Evolutionary conservation across 2,329 filamentous ascomycete species (phyloP).

Genomic region (Aspergillus uvarum): DNA sequence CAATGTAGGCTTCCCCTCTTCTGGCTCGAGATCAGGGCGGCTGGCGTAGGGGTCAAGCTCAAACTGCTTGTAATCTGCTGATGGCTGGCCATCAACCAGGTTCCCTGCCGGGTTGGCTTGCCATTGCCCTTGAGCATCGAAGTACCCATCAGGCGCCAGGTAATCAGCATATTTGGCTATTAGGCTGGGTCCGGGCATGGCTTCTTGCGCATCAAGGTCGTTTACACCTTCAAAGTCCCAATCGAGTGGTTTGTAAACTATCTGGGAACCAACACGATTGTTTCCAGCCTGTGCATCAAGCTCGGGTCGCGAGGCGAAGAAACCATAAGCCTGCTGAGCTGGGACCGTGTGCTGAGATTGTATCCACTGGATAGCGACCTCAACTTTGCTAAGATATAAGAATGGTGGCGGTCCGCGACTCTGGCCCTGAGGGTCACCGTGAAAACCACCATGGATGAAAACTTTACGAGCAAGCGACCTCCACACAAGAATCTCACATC

Average conservation of each 20-base stretch:
- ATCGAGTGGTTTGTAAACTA: constrained; percentile 33
- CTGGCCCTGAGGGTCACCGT: constrained; percentile 50
- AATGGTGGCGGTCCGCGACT: constrained; percentile 63
- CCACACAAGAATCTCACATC: constrained; percentile 81
- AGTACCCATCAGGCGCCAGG: constrained; percentile 35
- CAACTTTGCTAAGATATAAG: constrained; percentile 69
- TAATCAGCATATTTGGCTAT: constrained; percentile 38
- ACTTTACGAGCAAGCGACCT: constrained; percentile 74
- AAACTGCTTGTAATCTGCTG: constrained; percentile 40
- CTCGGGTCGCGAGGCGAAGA: background rate
- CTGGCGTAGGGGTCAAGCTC: constrained; percentile 60
- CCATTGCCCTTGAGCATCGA: constrained; percentile 32
- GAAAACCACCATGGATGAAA: constrained; percentile 76
- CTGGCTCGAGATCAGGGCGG: constrained; percentile 16
- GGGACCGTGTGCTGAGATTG: constrained; percentile 47
- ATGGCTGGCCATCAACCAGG: constrained; percentile 30
- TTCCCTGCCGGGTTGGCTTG: constrained; percentile 25
- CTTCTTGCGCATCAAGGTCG: constrained; percentile 9
- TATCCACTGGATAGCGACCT: constrained; percentile 62
- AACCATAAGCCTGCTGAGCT: constrained; percentile 3
- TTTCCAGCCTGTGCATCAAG: constrained; percentile 13
- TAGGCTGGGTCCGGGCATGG: constrained; percentile 13
- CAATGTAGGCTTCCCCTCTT: constrained; percentile 41
- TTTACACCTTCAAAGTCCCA: constrained; percentile 33
- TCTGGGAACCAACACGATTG: constrained; percentile 28